A percentile compares a stretch with the other conserved stretches of the same genome.
Evolutionary conservation across 805 yeast species (phyloP).

Genomic region (Metschnikowia lochheadii): DNA sequence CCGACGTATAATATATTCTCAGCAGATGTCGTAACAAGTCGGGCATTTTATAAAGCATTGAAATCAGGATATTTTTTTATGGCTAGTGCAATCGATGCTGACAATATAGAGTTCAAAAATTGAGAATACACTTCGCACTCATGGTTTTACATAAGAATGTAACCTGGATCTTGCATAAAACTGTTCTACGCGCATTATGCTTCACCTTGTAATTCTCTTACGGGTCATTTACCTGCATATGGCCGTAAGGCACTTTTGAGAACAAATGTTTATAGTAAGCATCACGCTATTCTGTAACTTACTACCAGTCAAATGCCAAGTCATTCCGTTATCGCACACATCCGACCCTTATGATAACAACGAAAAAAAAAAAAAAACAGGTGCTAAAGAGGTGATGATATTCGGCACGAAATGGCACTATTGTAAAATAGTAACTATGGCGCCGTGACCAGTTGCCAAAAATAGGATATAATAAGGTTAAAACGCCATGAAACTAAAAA

Average conservation of each 20-base stretch:
- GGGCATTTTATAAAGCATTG: not conserved
- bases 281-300: not conserved
- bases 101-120: not conserved
- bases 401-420: no score
- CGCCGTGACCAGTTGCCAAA: not conserved
- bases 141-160: not conserved
- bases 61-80: not conserved
- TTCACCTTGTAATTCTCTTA: not conserved
- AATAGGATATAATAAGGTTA: not conserved
- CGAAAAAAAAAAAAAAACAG: no score
- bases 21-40: not conserved
- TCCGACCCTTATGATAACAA: not conserved
- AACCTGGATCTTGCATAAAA: slow-evolving; percentile 1
- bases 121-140: not conserved
- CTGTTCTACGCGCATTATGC: not conserved
- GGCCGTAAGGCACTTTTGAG: not conserved
- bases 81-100: not conserved
- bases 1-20: not conserved
- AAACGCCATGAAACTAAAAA: not conserved
- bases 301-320: not conserved
- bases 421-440: no score
- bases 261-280: not conserved
- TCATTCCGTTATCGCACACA: not conserved
- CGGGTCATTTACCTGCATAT: not conserved
- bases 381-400: no score